phyloP scores from a whole-genome alignment of 192 early-diverging fungal species.

The Linnemannia zychae region DNA sequence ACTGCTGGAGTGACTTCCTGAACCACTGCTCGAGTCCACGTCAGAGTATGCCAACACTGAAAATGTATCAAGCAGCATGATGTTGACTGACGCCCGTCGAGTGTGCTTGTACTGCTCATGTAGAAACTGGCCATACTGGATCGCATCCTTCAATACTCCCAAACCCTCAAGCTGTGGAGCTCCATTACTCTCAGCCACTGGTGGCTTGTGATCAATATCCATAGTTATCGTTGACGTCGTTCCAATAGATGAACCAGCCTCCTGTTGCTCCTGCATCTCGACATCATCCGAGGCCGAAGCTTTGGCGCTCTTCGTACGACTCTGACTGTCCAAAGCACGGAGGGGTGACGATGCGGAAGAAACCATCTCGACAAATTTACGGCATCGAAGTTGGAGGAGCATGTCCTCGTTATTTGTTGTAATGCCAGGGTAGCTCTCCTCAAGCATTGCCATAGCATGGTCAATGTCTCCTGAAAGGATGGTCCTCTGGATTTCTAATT shows the following conservation, averaged over 20 bases:
- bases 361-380: constrained; percentile 92
- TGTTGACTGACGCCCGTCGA: constrained; percentile 20
- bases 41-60: constrained; percentile 81
- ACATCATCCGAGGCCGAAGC: constrained; percentile 43
- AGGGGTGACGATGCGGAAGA: constrained; percentile 35
- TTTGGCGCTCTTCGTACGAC: constrained; percentile 2
- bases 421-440: constrained; percentile 77
- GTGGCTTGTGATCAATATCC: constrained; percentile 46
- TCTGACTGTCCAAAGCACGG: constrained; percentile 22
- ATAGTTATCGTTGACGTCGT: constrained; percentile 13
- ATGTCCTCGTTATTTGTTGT: constrained; percentile 73
- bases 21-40: constrained; percentile 58
- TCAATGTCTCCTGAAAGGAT: constrained; percentile 85
- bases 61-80: constrained; percentile 68
- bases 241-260: background rate
- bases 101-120: constrained; percentile 65
- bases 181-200: constrained; percentile 1
- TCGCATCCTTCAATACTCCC: constrained; percentile 51
- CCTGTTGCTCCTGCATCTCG: constrained; percentile 34
- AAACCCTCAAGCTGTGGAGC: constrained; percentile 38
- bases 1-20: background rate
- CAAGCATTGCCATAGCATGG: constrained; percentile 74
- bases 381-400: constrained; percentile 84
- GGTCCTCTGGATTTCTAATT: constrained; percentile 59
- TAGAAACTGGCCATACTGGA: constrained; percentile 66